A percentile compares a stretch with the other conserved stretches of the same genome.
phyloP scores from a whole-genome alignment of 164 flowering plant genomes.

The Berberis vulgaris region DNA sequence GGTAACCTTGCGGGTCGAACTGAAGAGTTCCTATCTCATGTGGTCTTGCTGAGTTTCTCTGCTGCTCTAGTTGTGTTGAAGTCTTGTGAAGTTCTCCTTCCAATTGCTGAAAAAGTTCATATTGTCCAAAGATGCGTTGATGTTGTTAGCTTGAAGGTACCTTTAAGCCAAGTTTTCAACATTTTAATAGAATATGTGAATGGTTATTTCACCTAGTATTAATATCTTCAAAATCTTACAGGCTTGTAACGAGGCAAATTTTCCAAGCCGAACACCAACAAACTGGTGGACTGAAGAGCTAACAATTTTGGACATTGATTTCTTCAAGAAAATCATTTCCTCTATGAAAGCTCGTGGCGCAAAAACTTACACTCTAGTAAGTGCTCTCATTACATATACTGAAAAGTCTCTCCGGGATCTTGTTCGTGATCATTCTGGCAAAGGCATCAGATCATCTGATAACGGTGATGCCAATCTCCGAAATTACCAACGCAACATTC shows the following conservation, averaged over 20 bases:
- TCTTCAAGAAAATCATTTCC: constrained; percentile 40
- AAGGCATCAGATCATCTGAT: constrained; percentile 17
- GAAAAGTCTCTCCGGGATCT: constrained; percentile 60
- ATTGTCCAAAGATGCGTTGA: constrained; percentile 68
- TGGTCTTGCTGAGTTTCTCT: constrained; percentile 56
- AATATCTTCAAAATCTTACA: constrained; percentile 6
- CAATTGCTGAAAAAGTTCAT: constrained; percentile 54
- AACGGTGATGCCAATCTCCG: constrained; percentile 19
- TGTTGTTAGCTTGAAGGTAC: constrained; percentile 51
- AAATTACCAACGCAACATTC: constrained; percentile 34
- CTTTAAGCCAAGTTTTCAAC: too few species aligned
- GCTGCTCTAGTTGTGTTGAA: constrained; percentile 66
- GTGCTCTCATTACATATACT: constrained; percentile 61
- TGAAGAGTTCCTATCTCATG: constrained; percentile 67
- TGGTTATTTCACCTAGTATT: neutral
- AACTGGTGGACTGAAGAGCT: constrained; percentile 96
- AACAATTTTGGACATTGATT: constrained; percentile 37
- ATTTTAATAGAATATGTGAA: too few species aligned
- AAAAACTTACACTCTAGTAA: constrained; percentile 44
- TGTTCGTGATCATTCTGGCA: constrained; percentile 60
- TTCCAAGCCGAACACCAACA: constrained; percentile 69
- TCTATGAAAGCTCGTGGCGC: constrained; percentile 63
- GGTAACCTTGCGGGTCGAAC: constrained; percentile 65
- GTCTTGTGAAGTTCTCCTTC: constrained; percentile 65
- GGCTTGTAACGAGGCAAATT: constrained; percentile 77